Percentiles rank a stretch among this genome's conserved stretches.
These are phyloP conservation scores for Dothidotthia symphoricarpi DNA, from an alignment of 2,329 filamentous ascomycete genomes.

Conservation along the genomic window DNA sequence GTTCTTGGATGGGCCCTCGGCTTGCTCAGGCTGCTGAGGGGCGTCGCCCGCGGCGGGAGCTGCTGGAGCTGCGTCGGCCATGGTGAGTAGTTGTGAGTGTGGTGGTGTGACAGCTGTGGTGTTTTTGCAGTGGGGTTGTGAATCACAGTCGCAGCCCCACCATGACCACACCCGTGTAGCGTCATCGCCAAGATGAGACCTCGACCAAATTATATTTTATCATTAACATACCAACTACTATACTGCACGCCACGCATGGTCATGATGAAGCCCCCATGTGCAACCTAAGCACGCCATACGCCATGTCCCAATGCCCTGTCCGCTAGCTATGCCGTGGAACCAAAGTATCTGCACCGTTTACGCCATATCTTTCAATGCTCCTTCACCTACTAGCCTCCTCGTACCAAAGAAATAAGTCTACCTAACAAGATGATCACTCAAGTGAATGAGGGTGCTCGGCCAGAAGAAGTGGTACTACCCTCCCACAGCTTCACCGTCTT, in stretches of 20 bases:
- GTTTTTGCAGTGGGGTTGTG: conserved; percentile 17
- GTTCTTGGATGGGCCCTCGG: conserved; percentile 40
- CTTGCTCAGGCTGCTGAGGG: conserved; percentile 6
- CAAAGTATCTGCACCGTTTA: neutral
- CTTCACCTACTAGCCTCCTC: neutral
- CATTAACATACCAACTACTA: neutral
- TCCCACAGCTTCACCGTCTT: conserved; percentile 40
- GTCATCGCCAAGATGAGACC: conserved; percentile 13
- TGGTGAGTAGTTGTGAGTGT: conserved; percentile 14
- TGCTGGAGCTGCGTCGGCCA: conserved; percentile 35
- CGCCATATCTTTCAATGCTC: neutral
- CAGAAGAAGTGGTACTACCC: conserved; percentile 19
- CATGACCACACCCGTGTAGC: conserved; percentile 7
- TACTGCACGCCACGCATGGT: neutral
- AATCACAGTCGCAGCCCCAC: conserved; percentile 18
- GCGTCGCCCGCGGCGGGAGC: conserved; percentile 22
- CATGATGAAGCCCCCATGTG: neutral
- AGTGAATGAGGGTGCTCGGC: conserved; percentile 19
- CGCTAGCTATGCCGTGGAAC: conserved; percentile 2
- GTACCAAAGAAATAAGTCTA: neutral
- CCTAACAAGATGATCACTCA: neutral
- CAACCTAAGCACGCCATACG: neutral
- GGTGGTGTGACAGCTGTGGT: conserved; percentile 2
- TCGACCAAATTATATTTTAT: neutral
- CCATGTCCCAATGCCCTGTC: conserved; percentile 1